Conservation (phyloP, 352 stramenopile species). For the Phytopythium kandeliae region DNA sequence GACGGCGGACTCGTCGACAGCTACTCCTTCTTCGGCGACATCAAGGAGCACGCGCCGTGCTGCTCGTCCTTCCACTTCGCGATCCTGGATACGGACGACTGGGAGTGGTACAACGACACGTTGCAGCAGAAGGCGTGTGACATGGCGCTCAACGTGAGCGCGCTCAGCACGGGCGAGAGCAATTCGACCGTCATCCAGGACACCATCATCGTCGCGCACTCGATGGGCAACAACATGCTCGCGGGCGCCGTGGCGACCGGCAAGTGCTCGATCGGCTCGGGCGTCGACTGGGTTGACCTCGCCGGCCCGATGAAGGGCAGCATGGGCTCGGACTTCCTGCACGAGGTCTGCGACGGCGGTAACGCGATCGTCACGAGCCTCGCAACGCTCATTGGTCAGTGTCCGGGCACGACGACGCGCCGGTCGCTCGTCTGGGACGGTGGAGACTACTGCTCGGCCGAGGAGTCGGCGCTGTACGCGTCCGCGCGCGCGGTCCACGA, state of each 20-base stretch:
- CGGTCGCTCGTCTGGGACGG: conserved; percentile 34
- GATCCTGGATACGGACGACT: conserved; percentile 29
- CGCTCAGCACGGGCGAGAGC: conserved; percentile 8
- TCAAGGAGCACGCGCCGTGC: conserved; percentile 33
- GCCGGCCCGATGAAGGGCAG: conserved; percentile 40
- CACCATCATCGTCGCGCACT: conserved; percentile 47
- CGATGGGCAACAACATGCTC: conserved; percentile 54
- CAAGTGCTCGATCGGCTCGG: conserved; percentile 32
- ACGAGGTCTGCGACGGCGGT: conserved; percentile 24
- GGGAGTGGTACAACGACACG: conserved; percentile 21
- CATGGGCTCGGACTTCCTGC: conserved; percentile 40
- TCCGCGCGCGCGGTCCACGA: conserved; percentile 26
- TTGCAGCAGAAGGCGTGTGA: conserved; percentile 36
- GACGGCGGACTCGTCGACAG: conserved; percentile 33
- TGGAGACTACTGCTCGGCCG: conserved; percentile 18
- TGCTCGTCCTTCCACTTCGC: conserved; percentile 38
- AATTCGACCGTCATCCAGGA: conserved; percentile 21
- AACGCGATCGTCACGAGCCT: conserved; percentile 15
- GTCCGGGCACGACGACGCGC: conserved; percentile 24
- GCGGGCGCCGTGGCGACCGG: conserved; percentile 30
- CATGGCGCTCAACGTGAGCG: conserved; percentile 12
- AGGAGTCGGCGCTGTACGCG: conserved; percentile 23
- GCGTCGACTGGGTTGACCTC: conserved; percentile 29
- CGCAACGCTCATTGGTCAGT: conserved; percentile 39
- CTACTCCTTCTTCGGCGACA: conserved; percentile 40